These are phyloP conservation scores for Echeveria elegans DNA, from an alignment of 164 flowering plant genomes.

Conservation along the genomic window DNA sequence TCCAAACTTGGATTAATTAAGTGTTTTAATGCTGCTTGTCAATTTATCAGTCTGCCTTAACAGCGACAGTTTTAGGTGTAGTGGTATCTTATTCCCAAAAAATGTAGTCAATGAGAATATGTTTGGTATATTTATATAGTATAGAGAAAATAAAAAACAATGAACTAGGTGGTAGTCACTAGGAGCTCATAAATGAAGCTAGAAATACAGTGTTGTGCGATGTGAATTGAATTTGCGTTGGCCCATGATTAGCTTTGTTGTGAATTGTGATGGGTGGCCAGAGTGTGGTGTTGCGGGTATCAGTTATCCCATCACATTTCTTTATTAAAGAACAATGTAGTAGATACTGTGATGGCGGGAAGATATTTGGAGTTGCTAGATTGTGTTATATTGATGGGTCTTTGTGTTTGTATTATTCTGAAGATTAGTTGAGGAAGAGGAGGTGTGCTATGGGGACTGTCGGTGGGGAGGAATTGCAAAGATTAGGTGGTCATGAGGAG, in stretches of 20 bases:
- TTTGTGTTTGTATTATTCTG: not conserved
- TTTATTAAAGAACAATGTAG: not conserved
- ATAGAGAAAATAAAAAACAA: not conserved
- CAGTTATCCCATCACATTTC: not conserved
- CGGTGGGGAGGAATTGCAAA: conserved; percentile 8
- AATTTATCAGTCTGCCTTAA: not conserved
- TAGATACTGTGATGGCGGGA: too few relatives aligned
- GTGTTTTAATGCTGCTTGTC: not conserved
- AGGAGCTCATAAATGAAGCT: conserved; percentile 4
- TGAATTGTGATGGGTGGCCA: not conserved
- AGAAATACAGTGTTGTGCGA: not conserved
- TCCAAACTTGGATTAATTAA: not conserved
- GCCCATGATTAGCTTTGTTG: not conserved
- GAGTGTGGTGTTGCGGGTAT: not conserved
- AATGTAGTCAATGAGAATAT: not conserved
- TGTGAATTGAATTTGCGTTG: not conserved
- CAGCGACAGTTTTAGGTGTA: not conserved
- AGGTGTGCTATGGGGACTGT: conserved; percentile 2
- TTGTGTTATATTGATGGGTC: not conserved
- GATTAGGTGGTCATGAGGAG: conserved; percentile 8
- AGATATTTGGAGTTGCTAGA: not conserved
- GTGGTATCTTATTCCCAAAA: not conserved
- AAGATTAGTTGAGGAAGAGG: not conserved
- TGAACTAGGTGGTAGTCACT: not conserved
- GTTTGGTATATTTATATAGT: not conserved